Conservation (phyloP, 1,139 yeast genomes). For the Yamadazyma mexicana region DNA sequence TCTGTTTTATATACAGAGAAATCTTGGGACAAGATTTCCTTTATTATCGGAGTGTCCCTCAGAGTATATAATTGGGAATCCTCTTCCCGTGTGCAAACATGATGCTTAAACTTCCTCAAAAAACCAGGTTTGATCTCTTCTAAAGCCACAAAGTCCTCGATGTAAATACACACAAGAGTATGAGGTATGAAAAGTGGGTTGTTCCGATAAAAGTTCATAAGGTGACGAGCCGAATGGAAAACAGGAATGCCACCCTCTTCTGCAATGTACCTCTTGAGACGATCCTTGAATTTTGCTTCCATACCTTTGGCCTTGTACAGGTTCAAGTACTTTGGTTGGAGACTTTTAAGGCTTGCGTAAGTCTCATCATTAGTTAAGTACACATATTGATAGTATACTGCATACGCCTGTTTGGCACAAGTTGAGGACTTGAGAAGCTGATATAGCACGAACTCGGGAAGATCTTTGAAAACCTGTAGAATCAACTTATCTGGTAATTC, state of each 20-base stretch:
- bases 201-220: neutral
- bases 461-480: neutral
- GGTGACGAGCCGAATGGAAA: neutral
- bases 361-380: neutral
- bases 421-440: neutral
- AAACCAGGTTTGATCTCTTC: neutral
- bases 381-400: neutral
- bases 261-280: too few relatives aligned
- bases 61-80: too few relatives aligned
- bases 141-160: neutral
- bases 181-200: neutral
- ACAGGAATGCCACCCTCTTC: too few relatives aligned
- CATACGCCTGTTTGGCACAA: neutral
- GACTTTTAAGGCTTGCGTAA: neutral
- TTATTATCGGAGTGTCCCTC: too few relatives aligned
- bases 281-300: neutral
- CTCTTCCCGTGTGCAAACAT: too few relatives aligned
- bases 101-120: neutral
- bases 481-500: neutral
- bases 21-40: too few relatives aligned
- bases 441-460: neutral
- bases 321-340: too few relatives aligned
- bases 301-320: neutral
- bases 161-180: neutral
- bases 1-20: too few relatives aligned